Evolutionary conservation across 2,329 filamentous ascomycete species (phyloP).

Genomic region (Xenoacremonium recifei): DNA sequence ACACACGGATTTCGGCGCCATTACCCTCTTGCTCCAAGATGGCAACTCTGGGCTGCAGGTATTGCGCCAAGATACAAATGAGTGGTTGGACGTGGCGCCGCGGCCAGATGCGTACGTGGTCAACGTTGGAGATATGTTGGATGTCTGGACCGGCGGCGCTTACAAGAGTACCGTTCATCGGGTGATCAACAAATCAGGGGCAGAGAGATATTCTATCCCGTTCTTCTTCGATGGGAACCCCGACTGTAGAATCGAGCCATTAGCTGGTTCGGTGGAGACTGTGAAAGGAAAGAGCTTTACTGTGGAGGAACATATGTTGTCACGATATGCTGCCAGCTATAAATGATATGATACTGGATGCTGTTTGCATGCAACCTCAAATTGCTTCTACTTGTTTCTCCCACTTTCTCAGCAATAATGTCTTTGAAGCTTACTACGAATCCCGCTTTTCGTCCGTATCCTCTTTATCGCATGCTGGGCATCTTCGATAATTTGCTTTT

Average conservation of each 20-base stretch:
- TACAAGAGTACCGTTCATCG: neutral
- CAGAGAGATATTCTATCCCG: neutral
- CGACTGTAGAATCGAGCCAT: neutral
- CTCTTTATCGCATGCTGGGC: neutral
- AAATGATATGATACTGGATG: neutral
- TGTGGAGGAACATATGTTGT: constrained; percentile 1
- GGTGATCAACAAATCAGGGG: neutral
- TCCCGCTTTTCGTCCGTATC: neutral
- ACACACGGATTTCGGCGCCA: constrained; percentile 1
- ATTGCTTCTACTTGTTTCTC: too few species aligned
- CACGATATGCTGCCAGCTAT: constrained; percentile 1
- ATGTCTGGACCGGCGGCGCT: constrained; percentile 1
- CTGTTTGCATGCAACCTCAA: too few species aligned
- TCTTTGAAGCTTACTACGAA: neutral
- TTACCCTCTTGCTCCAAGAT: constrained; percentile 1
- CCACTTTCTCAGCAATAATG: constrained; percentile 1
- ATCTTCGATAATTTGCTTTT: constrained; percentile 1
- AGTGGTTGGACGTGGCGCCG: neutral
- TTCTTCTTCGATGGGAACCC: constrained; percentile 1
- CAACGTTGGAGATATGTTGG: neutral
- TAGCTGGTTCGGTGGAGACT: neutral
- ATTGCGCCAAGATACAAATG: neutral
- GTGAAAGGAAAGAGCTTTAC: neutral
- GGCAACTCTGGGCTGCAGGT: neutral
- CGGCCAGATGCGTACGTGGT: neutral